Conservation (phyloP, 73 alveolate genomes). For the Paramecium primaurelia region DNA sequence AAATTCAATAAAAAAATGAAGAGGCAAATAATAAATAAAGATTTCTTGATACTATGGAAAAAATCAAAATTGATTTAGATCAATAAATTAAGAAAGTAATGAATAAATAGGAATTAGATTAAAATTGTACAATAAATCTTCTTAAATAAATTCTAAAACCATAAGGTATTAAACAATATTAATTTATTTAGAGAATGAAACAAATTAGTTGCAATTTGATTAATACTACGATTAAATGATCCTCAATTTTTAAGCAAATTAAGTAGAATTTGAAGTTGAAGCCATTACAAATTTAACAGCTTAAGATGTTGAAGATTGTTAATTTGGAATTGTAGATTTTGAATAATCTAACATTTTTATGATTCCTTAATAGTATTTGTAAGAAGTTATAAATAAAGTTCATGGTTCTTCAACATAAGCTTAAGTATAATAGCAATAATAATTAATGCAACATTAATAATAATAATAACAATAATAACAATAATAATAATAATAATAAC, state of each 20-base stretch:
- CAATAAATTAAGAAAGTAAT: background rate
- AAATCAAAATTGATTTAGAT: background rate
- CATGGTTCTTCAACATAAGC: background rate
- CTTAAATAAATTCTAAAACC: background rate
- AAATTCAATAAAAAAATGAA: background rate
- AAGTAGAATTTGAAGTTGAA: constrained; percentile 44
- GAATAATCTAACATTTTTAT: background rate
- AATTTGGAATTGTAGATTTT: constrained; percentile 39
- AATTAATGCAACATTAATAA: background rate
- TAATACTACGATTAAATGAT: constrained; percentile 18
- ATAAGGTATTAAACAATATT: background rate
- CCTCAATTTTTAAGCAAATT: background rate
- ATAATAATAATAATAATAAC: background rate
- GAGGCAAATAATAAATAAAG: background rate
- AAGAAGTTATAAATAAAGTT: background rate
- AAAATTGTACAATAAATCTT: background rate
- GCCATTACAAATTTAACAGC: background rate
- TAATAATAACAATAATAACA: background rate
- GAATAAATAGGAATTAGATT: background rate
- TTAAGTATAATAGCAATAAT: background rate
- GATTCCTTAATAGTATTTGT: background rate
- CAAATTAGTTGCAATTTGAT: background rate
- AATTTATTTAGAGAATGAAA: background rate
- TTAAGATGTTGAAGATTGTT: constrained; percentile 26
- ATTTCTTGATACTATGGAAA: constrained; percentile 28